Evolutionary conservation across 2,329 filamentous ascomycete genomes (phyloP).

Genomic region (Cladosporium sp.): DNA sequence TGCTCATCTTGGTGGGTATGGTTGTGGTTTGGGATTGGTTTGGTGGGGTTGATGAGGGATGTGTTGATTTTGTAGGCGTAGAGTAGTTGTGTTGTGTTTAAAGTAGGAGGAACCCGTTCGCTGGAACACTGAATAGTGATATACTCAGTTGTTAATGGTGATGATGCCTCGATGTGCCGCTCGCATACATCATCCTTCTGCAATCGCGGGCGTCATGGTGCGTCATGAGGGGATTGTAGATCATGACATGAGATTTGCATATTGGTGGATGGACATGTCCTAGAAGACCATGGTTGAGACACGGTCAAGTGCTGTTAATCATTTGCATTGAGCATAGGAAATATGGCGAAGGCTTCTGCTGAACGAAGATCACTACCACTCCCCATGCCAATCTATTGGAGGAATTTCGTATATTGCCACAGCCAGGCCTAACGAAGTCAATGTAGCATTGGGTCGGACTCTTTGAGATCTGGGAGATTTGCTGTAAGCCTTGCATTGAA

Average conservation of each 20-base stretch:
- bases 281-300: not conserved
- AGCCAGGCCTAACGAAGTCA: not conserved
- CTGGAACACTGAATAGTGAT: not conserved
- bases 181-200: constrained; percentile 10
- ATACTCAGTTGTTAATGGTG: not conserved
- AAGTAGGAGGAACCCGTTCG: too few species aligned
- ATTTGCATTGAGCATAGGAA: not conserved
- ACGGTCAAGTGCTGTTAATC: not conserved
- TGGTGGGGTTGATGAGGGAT: not conserved
- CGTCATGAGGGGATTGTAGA: constrained; percentile 21
- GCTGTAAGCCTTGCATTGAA: not conserved
- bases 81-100: too few species aligned
- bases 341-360: not conserved
- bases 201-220: constrained; percentile 23
- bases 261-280: not conserved
- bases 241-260: not conserved
- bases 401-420: not conserved
- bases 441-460: not conserved
- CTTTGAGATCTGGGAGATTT: not conserved
- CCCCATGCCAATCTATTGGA: not conserved
- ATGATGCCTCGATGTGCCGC: constrained; percentile 8
- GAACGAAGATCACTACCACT: not conserved
- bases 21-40: not conserved
- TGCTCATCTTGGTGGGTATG: constrained; percentile 28
- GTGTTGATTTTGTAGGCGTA: not conserved